Percentiles rank a stretch among this genome's conserved stretches.
Evolutionary conservation across 1,284 basidiomycete species (phyloP).

Genomic region (Pseudozyma hubeiensis): DNA sequence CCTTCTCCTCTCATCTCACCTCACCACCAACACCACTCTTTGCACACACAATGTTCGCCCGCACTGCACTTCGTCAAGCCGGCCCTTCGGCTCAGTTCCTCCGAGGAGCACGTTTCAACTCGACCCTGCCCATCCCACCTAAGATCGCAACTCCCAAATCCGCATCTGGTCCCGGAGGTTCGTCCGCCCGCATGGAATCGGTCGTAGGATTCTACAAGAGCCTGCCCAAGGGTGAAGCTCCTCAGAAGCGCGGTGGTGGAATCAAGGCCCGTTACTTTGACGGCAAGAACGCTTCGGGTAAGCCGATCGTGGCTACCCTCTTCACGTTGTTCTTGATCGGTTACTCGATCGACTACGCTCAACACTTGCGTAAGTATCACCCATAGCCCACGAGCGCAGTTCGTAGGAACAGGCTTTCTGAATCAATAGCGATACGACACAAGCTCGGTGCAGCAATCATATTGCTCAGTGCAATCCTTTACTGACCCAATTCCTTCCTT

Average conservation of each 20-base stretch:
- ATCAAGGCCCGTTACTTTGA: slow-evolving; percentile 84
- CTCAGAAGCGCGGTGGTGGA: slow-evolving; percentile 75
- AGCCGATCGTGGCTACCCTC: slow-evolving; percentile 80
- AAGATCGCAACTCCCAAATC: slow-evolving; percentile 92
- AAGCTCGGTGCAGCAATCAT: too few species aligned
- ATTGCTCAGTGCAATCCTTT: not conserved
- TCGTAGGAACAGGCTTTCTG: not conserved
- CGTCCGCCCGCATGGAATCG: slow-evolving; percentile 80
- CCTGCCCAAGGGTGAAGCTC: slow-evolving; percentile 78
- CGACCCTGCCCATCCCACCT: slow-evolving; percentile 79
- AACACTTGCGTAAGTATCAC: slow-evolving; percentile 54
- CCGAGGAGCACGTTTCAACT: slow-evolving; percentile 50
- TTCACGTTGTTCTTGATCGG: slow-evolving; percentile 82
- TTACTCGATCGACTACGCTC: slow-evolving; percentile 70
- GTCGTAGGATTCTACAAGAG: slow-evolving; percentile 95
- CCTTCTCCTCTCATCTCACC: not conserved
- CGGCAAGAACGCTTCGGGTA: slow-evolving; percentile 84
- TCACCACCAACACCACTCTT: slow-evolving; percentile 2
- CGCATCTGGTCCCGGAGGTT: slow-evolving; percentile 82
- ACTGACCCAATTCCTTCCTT: slow-evolving; percentile 1
- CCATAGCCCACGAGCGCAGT: not conserved
- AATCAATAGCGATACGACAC: too few species aligned
- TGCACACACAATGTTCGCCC: slow-evolving; percentile 34
- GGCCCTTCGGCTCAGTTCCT: slow-evolving; percentile 7
- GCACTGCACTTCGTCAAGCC: slow-evolving; percentile 16